Evolutionary conservation across 306 rosid species (phyloP), one percentile per base, ranked within the genome.

Genomic region (Rosa multiflora): DNA sequence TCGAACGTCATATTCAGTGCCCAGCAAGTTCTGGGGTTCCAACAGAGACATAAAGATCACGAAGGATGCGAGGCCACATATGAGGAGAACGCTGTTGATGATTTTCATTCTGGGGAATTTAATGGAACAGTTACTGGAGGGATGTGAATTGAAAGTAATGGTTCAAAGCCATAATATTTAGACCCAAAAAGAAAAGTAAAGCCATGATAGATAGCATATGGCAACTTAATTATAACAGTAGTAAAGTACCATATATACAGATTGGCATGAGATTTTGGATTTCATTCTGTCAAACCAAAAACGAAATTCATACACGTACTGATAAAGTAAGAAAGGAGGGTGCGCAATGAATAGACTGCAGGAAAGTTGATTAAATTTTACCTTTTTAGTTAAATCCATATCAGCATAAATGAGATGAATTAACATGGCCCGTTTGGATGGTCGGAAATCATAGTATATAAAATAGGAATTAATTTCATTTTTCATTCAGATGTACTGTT

Each of bases 1-100:
- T 13, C 92, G 82, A 4, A 94, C 90, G 12, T 89, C 83, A 55
- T 66, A 94, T 21, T 89, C 93, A 4, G 23, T 73, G 5, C 79
- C 85, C 59, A 35, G 72, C 6, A 86, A n/a, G 10, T 71, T 68
- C 35, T 86, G 87, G 26, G 88, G 82, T 43, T 76, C 74, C 1
- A 80, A 15, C 23, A 86, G 76, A 12, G 75, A 76, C 67, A 79
- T 49, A 52, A 76, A 53, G 4, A 92, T 59, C 4, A 90, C n/a
- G 72, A 82, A 52, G 11, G 71, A 62, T 3, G 87, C 83, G 5
- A 88, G 51, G 56, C 35, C 52, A 44, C 76, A 73, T 8, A 82
- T 66, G 37, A 83, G 58, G 44, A 75, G 8, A 18, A 82, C 52
- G 74, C 73, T 61, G 29, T 20, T 53, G 13, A 58, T 18, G 56